These are phyloP conservation scores for Colletotrichum paranaense DNA, from an alignment of 2,329 filamentous ascomycete genomes.

Conservation along the genomic window DNA sequence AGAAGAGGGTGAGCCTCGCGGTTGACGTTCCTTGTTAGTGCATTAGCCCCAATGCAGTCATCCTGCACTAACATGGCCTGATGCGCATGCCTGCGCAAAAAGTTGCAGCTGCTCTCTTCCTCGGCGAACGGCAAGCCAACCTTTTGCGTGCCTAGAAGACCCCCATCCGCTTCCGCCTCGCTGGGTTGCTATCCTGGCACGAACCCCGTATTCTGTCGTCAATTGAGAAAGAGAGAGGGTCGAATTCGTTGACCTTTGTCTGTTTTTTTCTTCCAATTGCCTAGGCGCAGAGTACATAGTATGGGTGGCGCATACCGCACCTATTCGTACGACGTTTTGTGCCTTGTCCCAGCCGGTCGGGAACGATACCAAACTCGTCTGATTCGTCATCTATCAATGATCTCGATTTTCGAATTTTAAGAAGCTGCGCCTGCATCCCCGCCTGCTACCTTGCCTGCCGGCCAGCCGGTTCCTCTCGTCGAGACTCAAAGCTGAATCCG, in stretches of 20 bases:
- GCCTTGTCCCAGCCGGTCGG: neutral
- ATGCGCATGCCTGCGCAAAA: conserved; percentile 1
- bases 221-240: neutral
- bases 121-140: neutral
- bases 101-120: neutral
- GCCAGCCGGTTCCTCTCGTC: neutral
- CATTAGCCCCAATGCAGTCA: conserved; percentile 25
- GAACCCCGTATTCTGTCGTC: conserved; percentile 5
- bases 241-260: neutral
- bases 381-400: neutral
- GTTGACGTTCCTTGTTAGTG: conserved; percentile 18
- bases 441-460: neutral
- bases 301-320: neutral
- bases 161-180: conserved; percentile 29
- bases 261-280: neutral
- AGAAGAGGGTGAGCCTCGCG: neutral
- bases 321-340: neutral
- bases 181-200: conserved; percentile 17
- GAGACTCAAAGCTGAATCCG: neutral
- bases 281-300: neutral
- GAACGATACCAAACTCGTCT: neutral
- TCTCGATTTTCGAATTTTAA: too few relatives aligned
- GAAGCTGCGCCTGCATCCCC: too few relatives aligned
- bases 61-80: conserved; percentile 25
- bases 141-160: neutral